A percentile compares a stretch with the other conserved stretches of the same genome.
phyloP scores from a whole-genome alignment of 2,329 filamentous ascomycete genomes.

The Neonectria hederae region DNA sequence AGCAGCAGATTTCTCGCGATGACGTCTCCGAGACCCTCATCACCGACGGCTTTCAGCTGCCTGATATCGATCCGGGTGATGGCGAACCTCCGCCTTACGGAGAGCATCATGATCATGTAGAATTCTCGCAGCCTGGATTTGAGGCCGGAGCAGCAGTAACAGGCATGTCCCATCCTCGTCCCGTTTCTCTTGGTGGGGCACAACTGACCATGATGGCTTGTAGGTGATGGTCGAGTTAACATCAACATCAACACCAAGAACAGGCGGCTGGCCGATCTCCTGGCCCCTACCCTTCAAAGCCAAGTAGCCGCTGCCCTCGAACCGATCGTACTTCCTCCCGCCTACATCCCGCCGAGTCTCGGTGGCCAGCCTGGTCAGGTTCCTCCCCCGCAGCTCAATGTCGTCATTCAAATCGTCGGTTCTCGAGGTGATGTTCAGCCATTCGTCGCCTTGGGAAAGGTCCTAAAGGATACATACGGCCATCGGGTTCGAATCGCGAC shows the following conservation, averaged over 20 bases:
- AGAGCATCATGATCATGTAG: constrained; percentile 63
- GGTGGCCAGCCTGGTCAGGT: constrained; percentile 69
- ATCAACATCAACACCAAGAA: constrained; percentile 81
- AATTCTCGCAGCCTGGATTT: constrained; percentile 70
- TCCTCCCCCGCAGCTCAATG: constrained; percentile 68
- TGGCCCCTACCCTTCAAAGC: constrained; percentile 70
- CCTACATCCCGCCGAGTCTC: constrained; percentile 78
- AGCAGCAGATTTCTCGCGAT: constrained; percentile 23
- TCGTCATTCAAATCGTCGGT: constrained; percentile 80
- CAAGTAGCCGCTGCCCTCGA: constrained; percentile 61
- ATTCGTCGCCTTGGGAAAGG: constrained; percentile 75
- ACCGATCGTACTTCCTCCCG: constrained; percentile 63
- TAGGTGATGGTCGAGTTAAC: constrained; percentile 79
- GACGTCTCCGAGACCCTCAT: constrained; percentile 44
- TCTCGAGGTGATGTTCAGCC: constrained; percentile 81
- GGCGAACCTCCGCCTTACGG: constrained; percentile 68
- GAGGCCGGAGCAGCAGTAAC: constrained; percentile 69
- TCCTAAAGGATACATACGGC: constrained; percentile 70
- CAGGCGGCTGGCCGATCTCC: constrained; percentile 70
- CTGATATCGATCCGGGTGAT: constrained; percentile 52
- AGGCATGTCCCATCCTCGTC: constrained; percentile 47
- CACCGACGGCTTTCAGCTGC: constrained; percentile 52
- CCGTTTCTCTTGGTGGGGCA: not conserved
- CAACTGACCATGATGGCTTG: constrained; percentile 30
- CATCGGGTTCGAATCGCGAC: constrained; percentile 80